Base-by-base conservation (phyloP, 257 asterid genomes). In the Gynochthodes officinalis region DNA sequence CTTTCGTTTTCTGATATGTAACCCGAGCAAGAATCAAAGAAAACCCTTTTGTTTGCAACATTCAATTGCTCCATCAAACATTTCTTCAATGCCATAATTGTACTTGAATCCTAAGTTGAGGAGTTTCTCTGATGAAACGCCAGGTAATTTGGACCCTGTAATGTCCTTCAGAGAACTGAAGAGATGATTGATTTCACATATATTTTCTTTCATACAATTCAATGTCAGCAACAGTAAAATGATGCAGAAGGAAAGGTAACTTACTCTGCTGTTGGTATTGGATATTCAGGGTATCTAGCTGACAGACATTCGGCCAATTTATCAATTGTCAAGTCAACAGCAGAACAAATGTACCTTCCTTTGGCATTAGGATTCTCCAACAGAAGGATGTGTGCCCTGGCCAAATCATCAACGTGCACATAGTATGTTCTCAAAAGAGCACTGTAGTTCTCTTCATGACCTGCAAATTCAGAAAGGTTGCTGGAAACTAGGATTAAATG, bases 321-420 rank as follows among this genome's bases (percentile, higher is more conserved):
- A 0, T 78, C 49, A 0, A 81, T 72, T 2, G 80, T 73, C 27
- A 78, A 73, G 5, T 84, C 86, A 21, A 75, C 62, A 43, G 77
- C 82, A 11, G 86, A 53, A n/a, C 83, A 75, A 30, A 89, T 67
- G 68, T 86, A 87, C n/a, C 91, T 74, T 35, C 93, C 91, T 21
- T 82, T 86, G 0, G 89, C 91, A 27, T 77, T 28, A 2, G 80
- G 81, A 46, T 79, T 19, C 78, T 87, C 93, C 4, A 89, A 70
- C 0, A 89, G 76, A 21, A 82, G 85, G 18, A 87, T 80, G n/a
- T 86, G 96, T 33, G 93, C 91, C 49, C 85, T 81, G 4, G 85
- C 89, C 4, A 84, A 80, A 42, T 89, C 96, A 18, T 87, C 84
- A n/a, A 81, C 83, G 14, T 89, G 93, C 43, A 87, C 83, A 18